A percentile compares a stretch with the other conserved stretches of the same genome.
These are phyloP conservation scores for bread wheat (Triticum aestivum) DNA, from an alignment of 176 grass and related monocot species.

Conservation along the genomic window IWGSC_CS_RefSeq_v2.1 NC_057798.1:701819823-701820322, in stretches of 20 bases:
- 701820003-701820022: not conserved
- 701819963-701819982: not conserved
- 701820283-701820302: no score
- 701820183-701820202: not conserved
- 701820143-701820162: not conserved
- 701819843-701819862: not conserved
- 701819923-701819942: not conserved
- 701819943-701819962: accelerated
- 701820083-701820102: not conserved
- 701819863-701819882: accelerated
- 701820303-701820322: not conserved
- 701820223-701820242: not conserved
- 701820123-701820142: not conserved
- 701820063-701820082: not conserved
- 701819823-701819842: not conserved
- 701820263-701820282: not conserved
- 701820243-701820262: not conserved
- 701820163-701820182: not conserved
- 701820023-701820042: not conserved
- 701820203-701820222: no score
- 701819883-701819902: accelerated
- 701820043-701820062: not conserved
- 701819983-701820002: not conserved
- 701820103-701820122: not conserved
- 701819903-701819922: not conserved